A percentile compares a stretch with the other conserved stretches of the same genome.
phyloP scores from a whole-genome alignment of 352 stramenopile species.

The Stephanocyclus meneghinianus region DNA sequence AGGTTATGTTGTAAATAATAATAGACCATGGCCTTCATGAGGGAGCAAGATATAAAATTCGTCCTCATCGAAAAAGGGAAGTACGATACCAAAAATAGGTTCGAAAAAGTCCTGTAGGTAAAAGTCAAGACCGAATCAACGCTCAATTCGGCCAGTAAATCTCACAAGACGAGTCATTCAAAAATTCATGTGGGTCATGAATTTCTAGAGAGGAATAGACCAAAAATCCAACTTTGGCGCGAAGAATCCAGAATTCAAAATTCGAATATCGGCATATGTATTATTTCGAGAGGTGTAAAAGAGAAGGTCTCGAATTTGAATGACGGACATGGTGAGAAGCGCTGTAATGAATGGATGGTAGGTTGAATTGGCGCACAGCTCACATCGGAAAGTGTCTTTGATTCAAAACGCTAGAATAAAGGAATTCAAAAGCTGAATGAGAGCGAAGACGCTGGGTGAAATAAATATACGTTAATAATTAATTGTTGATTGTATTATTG shows the following conservation, averaged over 20 bases:
- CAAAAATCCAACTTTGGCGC: neutral
- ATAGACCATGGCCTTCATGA: too few relatives aligned
- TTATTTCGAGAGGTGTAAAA: neutral
- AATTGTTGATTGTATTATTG: too few relatives aligned
- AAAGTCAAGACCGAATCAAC: neutral
- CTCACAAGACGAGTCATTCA: neutral
- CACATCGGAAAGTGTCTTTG: neutral
- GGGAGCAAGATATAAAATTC: neutral
- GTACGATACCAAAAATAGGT: neutral
- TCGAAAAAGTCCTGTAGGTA: neutral
- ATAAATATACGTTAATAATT: too few relatives aligned
- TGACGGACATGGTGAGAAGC: neutral
- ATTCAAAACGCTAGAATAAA: neutral
- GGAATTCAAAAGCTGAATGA: neutral
- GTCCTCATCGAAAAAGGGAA: neutral
- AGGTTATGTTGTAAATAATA: too few relatives aligned
- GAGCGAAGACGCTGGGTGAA: too few relatives aligned
- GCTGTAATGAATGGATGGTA: neutral
- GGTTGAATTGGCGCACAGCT: neutral
- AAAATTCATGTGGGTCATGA: slow-evolving; percentile 1
- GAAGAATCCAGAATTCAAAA: slow-evolving; percentile 3
- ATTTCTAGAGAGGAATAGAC: neutral
- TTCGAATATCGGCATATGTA: neutral
- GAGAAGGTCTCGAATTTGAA: slow-evolving; percentile 1
- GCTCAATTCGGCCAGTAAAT: neutral